Conservation (phyloP, 129 eudicot genomes). For the Escallonia rubra region DNA sequence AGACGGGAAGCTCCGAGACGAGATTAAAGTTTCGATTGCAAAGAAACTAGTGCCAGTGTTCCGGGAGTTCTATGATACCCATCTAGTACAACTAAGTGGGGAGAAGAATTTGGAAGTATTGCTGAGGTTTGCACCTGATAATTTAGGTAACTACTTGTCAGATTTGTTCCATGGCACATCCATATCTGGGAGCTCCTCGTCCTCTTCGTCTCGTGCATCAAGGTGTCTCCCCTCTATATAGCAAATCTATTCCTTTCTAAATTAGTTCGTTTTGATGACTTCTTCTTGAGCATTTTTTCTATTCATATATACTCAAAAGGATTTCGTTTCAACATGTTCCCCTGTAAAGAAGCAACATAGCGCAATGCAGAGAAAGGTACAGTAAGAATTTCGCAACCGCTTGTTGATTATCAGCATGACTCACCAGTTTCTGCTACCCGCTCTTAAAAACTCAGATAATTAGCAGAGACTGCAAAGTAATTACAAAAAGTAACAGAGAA, state of each 20-base stretch:
- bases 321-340: no score
- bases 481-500: no score
- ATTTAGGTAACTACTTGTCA: conserved; percentile 26
- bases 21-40: conserved; percentile 19
- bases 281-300: no score
- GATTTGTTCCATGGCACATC: conserved; percentile 15
- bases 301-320: no score
- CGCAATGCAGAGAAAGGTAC: background rate
- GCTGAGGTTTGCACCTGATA: conserved; percentile 21
- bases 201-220: background rate
- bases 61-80: conserved; percentile 8
- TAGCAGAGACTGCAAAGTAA: background rate
- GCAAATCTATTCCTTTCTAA: no score
- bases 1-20: conserved; percentile 21
- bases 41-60: conserved; percentile 19
- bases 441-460: background rate
- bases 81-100: conserved; percentile 2
- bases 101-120: conserved; percentile 12
- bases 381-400: background rate
- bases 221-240: background rate
- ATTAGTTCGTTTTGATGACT: no score
- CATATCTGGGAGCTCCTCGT: conserved; percentile 1
- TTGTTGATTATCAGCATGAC: background rate
- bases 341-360: no score
- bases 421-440: background rate